Conservation (phyloP, 805 yeast genomes). For the baker's yeast (Saccharomyces cerevisiae) region DNA sequence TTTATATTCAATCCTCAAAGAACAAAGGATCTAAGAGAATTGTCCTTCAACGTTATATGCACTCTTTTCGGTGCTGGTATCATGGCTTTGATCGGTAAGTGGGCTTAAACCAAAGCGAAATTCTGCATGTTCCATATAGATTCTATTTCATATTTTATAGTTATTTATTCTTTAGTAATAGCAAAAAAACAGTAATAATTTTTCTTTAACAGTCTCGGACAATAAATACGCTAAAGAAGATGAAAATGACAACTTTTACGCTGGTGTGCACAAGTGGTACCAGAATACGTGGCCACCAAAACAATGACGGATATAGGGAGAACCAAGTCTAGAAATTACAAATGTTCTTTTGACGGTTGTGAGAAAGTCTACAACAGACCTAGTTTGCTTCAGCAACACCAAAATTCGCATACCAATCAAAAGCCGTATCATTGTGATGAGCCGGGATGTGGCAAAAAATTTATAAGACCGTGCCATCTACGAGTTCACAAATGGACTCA, state of each 20-base stretch:
- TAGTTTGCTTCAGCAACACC: conserved; percentile 55
- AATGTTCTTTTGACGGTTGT: conserved; percentile 41
- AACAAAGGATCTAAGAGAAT: conserved; percentile 35
- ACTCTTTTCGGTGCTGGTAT: conserved; percentile 50
- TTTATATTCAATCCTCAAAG: conserved; percentile 41
- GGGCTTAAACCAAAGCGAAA: conserved; percentile 42
- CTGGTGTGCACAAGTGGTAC: background rate
- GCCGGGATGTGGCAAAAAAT: conserved; percentile 50
- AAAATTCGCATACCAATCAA: conserved; percentile 68
- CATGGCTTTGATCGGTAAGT: conserved; percentile 69
- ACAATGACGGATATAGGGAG: background rate
- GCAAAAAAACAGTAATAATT: background rate
- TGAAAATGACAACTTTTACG: background rate
- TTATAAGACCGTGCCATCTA: conserved; percentile 71
- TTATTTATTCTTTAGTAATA: background rate
- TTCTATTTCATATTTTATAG: background rate
- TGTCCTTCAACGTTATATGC: conserved; percentile 24
- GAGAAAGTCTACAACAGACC: conserved; percentile 50
- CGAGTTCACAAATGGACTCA: conserved; percentile 73
- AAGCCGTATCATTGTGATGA: conserved; percentile 63
- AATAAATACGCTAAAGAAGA: too few relatives aligned
- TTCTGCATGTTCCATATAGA: background rate
- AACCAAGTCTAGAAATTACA: conserved; percentile 32
- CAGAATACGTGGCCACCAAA: background rate
- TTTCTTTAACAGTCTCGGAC: background rate